Percentiles rank a stretch among this genome's conserved stretches.
These are phyloP conservation scores for Didymella arachidicola DNA, from an alignment of 2,329 filamentous ascomycete species.

Conservation along the genomic window DNA sequence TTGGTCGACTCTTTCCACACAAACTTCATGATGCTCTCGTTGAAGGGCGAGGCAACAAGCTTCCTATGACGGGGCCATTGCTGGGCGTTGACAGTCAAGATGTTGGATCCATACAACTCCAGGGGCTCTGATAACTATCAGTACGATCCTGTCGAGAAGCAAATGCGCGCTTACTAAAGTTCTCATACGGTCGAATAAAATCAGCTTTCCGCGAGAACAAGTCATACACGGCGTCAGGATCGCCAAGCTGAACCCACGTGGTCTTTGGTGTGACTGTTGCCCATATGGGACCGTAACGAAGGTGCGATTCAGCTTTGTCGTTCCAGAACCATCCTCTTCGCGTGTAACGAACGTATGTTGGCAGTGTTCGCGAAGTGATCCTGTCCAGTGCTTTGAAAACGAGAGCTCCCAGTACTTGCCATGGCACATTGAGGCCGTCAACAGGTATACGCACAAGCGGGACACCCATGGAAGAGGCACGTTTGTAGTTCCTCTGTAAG, in stretches of 20 bases:
- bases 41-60: constrained; percentile 53
- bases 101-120: background rate
- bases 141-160: background rate
- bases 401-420: background rate
- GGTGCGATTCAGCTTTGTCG: constrained; percentile 26
- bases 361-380: background rate
- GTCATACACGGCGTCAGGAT: background rate
- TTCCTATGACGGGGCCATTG: constrained; percentile 54
- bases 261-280: constrained; percentile 31
- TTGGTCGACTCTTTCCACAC: constrained; percentile 65
- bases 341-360: constrained; percentile 17
- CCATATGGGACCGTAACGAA: constrained; percentile 24
- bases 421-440: background rate
- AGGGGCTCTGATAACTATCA: background rate
- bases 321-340: constrained; percentile 30
- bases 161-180: background rate
- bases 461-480: background rate
- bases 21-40: constrained; percentile 51
- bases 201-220: constrained; percentile 1
- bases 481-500: background rate
- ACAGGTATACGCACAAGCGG: background rate
- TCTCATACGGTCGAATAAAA: background rate
- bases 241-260: background rate
- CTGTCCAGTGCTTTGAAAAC: background rate
- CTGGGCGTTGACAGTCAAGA: background rate